Evolutionary conservation across 2,329 filamentous ascomycete species (phyloP).

Genomic region (Dactylellina sp.): DNA sequence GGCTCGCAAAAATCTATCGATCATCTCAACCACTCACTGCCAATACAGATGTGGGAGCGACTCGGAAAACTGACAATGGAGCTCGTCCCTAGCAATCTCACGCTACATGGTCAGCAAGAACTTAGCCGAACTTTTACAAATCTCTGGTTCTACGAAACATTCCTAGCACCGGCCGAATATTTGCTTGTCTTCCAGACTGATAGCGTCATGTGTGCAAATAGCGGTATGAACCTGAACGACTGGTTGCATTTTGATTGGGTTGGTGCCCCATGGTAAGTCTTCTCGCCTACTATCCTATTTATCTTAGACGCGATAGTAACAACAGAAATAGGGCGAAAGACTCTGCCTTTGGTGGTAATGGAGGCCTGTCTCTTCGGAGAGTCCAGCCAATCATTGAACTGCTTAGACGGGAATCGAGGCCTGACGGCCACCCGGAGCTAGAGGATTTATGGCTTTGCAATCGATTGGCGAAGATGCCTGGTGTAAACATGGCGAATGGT

Average conservation of each 20-base stretch:
- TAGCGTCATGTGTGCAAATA: slow-evolving; percentile 71
- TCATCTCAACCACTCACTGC: slow-evolving; percentile 56
- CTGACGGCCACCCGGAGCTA: slow-evolving; percentile 64
- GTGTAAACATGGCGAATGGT: slow-evolving; percentile 68
- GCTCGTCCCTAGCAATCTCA: slow-evolving; percentile 69
- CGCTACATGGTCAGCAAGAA: slow-evolving; percentile 68
- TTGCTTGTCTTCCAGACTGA: slow-evolving; percentile 70
- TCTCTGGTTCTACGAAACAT: slow-evolving; percentile 66
- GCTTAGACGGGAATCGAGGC: slow-evolving; percentile 52
- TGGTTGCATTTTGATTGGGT: slow-evolving; percentile 70
- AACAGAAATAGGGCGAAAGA: slow-evolving; percentile 30
- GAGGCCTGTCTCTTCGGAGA: slow-evolving; percentile 70
- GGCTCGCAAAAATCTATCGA: slow-evolving; percentile 50
- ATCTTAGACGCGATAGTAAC: not conserved
- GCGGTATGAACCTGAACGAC: slow-evolving; percentile 66
- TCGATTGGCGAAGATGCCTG: slow-evolving; percentile 66
- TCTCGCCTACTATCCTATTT: not conserved
- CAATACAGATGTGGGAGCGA: slow-evolving; percentile 57
- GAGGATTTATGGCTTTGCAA: slow-evolving; percentile 67
- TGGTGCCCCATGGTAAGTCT: slow-evolving; percentile 67
- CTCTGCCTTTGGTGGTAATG: slow-evolving; percentile 67
- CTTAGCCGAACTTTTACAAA: slow-evolving; percentile 70
- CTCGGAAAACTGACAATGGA: slow-evolving; percentile 64
- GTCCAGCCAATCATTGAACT: slow-evolving; percentile 69
- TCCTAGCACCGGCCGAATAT: slow-evolving; percentile 52